Evolutionary conservation across 1,139 yeast species (phyloP).

Genomic region (Komagataea norvegica): DNA sequence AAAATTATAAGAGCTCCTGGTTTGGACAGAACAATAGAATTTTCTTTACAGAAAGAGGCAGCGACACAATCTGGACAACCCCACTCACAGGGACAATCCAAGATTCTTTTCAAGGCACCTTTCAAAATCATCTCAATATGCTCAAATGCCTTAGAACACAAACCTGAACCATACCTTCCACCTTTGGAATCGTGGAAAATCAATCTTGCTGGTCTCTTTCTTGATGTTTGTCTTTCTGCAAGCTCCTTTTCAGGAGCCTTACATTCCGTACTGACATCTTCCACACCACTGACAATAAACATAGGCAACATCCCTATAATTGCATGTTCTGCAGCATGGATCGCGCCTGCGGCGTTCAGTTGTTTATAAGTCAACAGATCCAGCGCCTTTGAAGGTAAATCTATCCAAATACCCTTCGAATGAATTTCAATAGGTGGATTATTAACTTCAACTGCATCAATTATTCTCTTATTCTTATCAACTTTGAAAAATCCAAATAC

Average conservation of each 20-base stretch:
- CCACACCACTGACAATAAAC: constrained; percentile 55
- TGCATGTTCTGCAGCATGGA: constrained; percentile 96
- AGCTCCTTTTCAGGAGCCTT: constrained; percentile 96
- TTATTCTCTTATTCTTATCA: constrained; percentile 66
- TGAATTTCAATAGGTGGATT: constrained; percentile 72
- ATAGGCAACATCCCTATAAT: constrained; percentile 73
- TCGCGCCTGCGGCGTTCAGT: constrained; percentile 77
- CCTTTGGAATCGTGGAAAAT: constrained; percentile 82
- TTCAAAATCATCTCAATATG: constrained; percentile 60
- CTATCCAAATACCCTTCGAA: constrained; percentile 89
- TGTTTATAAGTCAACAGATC: constrained; percentile 50
- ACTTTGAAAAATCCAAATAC: constrained; percentile 94
- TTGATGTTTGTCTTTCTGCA: constrained; percentile 58
- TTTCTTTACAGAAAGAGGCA: constrained; percentile 73
- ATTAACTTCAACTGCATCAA: constrained; percentile 89
- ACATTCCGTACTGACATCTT: constrained; percentile 86
- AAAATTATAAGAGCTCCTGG: constrained; percentile 78
- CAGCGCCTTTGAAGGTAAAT: constrained; percentile 64
- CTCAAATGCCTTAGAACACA: constrained; percentile 74
- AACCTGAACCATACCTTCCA: constrained; percentile 73
- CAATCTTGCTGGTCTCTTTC: constrained; percentile 82
- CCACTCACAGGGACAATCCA: constrained; percentile 68
- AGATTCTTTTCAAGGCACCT: constrained; percentile 55
- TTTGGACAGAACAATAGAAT: constrained; percentile 77
- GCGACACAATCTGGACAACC: constrained; percentile 92